phyloP scores from a whole-genome alignment of 2,329 filamentous ascomycete genomes.

The Aureobasidium sp. region DNA sequence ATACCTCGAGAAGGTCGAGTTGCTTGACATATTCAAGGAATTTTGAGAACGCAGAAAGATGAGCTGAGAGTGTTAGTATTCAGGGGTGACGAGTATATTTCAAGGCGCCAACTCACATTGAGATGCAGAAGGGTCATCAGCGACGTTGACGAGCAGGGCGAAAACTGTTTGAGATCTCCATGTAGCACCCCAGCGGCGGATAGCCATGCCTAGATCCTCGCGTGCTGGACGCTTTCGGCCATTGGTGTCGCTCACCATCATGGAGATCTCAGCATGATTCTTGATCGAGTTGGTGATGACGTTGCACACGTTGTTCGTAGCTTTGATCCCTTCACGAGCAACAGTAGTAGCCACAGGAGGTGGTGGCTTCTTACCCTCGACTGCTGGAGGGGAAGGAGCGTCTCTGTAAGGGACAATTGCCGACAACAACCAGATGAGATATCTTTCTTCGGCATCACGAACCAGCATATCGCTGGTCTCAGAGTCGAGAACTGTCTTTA shows the following conservation, averaged over 20 bases:
- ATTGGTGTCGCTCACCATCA: constrained; percentile 48
- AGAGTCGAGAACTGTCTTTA: constrained; percentile 46
- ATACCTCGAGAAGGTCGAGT: constrained; percentile 45
- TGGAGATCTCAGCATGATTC: constrained; percentile 58
- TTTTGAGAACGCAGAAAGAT: constrained; percentile 44
- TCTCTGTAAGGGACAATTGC: constrained; percentile 68
- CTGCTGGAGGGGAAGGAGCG: constrained; percentile 35
- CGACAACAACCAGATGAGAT: constrained; percentile 68
- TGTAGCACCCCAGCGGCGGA: constrained; percentile 63
- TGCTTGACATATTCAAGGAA: constrained; percentile 48
- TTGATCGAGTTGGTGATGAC: constrained; percentile 58
- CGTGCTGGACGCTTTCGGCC: constrained; percentile 46
- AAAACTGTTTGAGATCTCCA: constrained; percentile 69
- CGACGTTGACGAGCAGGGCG: constrained; percentile 58
- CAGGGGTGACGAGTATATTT: neutral
- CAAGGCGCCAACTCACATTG: constrained; percentile 41
- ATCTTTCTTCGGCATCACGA: constrained; percentile 57
- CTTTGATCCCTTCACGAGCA: constrained; percentile 70
- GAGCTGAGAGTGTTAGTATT: constrained; percentile 28
- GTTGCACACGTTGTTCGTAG: constrained; percentile 66
- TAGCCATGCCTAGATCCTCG: constrained; percentile 65
- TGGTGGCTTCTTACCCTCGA: constrained; percentile 44
- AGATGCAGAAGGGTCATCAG: constrained; percentile 32
- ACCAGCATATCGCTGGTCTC: constrained; percentile 39
- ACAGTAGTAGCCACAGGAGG: constrained; percentile 57